Base-by-base conservation (phyloP, 805 yeast genomes). In the Saccharomycopsis sp. region DNA sequence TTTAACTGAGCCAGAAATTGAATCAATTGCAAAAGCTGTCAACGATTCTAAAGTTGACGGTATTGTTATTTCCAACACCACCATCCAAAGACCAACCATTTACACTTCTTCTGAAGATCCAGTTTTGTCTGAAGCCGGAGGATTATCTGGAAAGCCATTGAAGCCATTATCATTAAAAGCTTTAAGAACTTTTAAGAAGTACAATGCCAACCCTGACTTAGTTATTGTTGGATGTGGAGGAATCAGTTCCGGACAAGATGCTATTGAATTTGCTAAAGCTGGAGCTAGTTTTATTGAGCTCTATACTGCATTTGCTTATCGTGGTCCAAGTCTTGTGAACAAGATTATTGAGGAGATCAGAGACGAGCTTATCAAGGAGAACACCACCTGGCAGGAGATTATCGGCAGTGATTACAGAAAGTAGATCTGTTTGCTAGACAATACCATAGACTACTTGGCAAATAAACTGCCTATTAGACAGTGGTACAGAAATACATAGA, bases 151-250 rank as follows among this genome's bases (percentile, higher is more conserved):
- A n/a, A 80, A 81, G 59, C 98, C 98, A 17, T 77, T 93, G 58
- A 93, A 92, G 71, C 92, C 89, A 53, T 76, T 83, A 55, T 77
- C 97, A 1, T 74, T 93, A 59, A 74, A 82, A 62, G 94, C 96
- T 0, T 76, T 93, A 64, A 80, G 78, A 60, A 73, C 80, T 1
- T 82, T 93, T 65, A 83, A 94, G 58, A 85, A 87, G 65, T 79
- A 87, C 68, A 81, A 96, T 42, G 89, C 89, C 66, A 62, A 61
- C 44, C 79, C 87, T 0, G 78, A 83, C 56, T 71, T 91, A 63
- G 87, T 91, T 1, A 78, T 93, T 50, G 80, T 93, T 64, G 98
- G 98, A 38, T 91, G 97, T 73, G 98, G 98, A 58, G 98, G 98
- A 64, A 90, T 93, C 64, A 77, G 86, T n/a, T 73, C 77, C 23